These are phyloP conservation scores for Botrytis hyacinthi DNA, from an alignment of 2,329 filamentous ascomycete genomes.

Conservation along the genomic window DNA sequence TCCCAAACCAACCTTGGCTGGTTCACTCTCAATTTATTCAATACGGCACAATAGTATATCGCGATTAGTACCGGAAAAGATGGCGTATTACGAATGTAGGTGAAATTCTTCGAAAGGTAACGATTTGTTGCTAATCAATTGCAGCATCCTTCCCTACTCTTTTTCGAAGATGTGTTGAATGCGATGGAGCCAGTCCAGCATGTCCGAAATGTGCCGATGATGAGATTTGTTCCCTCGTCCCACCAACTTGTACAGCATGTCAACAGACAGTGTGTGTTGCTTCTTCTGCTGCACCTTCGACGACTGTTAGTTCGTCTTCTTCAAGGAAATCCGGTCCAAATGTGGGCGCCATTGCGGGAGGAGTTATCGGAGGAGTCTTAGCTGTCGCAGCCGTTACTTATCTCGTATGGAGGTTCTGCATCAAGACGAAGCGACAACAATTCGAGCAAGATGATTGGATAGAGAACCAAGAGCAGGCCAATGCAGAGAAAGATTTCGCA, in stretches of 20 bases:
- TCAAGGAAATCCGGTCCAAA: conserved; percentile 56
- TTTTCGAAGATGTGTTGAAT: conserved; percentile 56
- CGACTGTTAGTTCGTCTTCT: conserved; percentile 31
- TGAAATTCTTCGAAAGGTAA: conserved; percentile 18
- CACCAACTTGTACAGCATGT: conserved; percentile 59
- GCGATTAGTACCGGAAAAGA: background rate
- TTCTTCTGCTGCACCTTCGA: conserved; percentile 33
- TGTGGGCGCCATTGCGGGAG: conserved; percentile 83
- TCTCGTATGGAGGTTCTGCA: conserved; percentile 82
- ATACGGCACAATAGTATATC: conserved; percentile 22
- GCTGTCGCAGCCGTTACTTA: conserved; percentile 73
- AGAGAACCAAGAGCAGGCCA: conserved; percentile 50
- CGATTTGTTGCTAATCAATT: conserved; percentile 25
- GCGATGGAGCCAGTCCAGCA: conserved; percentile 51
- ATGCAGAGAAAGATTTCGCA: conserved; percentile 53
- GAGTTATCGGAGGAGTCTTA: conserved; percentile 81
- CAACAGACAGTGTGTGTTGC: conserved; percentile 55
- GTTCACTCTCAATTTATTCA: background rate
- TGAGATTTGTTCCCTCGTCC: conserved; percentile 58
- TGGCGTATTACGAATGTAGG: conserved; percentile 21
- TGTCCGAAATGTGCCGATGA: conserved; percentile 58
- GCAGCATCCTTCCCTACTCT: conserved; percentile 39
- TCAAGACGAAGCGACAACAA: conserved; percentile 73
- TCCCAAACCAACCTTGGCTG: background rate
- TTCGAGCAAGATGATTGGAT: conserved; percentile 59